Evolutionary conservation across 441 rosid species (phyloP).

Genomic region (Adansonia grandidieri): DNA sequence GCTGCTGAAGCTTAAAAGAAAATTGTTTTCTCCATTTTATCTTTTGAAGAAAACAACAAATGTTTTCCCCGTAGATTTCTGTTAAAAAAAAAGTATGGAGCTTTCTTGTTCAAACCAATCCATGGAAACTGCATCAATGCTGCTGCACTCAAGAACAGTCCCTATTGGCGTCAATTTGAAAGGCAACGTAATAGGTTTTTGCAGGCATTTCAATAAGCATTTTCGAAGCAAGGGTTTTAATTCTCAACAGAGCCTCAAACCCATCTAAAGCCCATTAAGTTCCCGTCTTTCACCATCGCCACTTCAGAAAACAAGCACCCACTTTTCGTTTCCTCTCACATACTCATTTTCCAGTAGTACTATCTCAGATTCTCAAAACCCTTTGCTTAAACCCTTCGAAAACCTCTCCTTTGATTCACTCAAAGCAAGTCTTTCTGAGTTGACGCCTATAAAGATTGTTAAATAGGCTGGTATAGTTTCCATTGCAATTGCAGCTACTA

Average conservation of each 20-base stretch:
- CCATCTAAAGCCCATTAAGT: constrained; percentile 30
- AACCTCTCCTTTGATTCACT: constrained; percentile 45
- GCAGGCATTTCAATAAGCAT: constrained; percentile 73
- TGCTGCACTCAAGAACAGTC: constrained; percentile 53
- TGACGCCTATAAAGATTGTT: constrained; percentile 57
- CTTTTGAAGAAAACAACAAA: background rate
- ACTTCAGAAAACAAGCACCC: constrained; percentile 28
- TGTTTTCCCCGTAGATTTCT: constrained; percentile 9
- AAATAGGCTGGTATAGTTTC: constrained; percentile 62
- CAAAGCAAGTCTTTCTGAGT: constrained; percentile 39
- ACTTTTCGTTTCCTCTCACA: constrained; percentile 39
- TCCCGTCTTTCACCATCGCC: constrained; percentile 24
- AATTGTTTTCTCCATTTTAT: background rate
- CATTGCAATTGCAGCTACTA: constrained; percentile 53
- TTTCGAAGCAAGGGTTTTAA: constrained; percentile 24
- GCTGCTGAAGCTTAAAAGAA: background rate
- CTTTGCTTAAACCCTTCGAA: constrained; percentile 46
- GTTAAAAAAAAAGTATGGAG: too few relatives aligned
- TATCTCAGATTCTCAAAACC: constrained; percentile 42
- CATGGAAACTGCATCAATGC: constrained; percentile 63
- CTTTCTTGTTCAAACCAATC: background rate
- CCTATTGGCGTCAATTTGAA: constrained; percentile 35
- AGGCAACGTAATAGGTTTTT: constrained; percentile 36
- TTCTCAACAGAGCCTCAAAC: constrained; percentile 29
- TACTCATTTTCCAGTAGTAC: constrained; percentile 58